Evolutionary conservation across 164 flowering plant species (phyloP), one percentile per base, ranked within the genome.

Genomic region (Litsea cubeba): DNA sequence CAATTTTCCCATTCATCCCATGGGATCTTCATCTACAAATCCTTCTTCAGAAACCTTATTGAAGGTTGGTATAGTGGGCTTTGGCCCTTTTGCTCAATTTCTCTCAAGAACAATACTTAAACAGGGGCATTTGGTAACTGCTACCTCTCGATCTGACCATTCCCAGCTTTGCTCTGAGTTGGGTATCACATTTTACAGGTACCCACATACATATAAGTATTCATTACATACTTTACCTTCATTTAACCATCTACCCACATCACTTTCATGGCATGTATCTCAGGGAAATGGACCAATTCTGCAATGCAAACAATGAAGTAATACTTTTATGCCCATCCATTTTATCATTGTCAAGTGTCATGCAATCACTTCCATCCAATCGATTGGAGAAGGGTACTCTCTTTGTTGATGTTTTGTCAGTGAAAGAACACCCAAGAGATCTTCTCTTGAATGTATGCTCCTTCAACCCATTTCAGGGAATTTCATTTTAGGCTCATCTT

Each of bases 321-420:
- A 77, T 92, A 26, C 46, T 92, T 50, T 80, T 92, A 10, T 82
- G 90, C 85, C 85, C 94, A 22, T 91, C 97, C 15, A 89, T 92
- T 17, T 26, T 89, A 25, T 91, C 97, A 20, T 70, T 84, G 0
- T 75, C 87, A 1, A 63, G 80, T 49, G 90, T 91, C 24, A 76
- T 89, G 8, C 71, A 72, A 12, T 75, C 89, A 0, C 66, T 89
- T 72, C 90, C 93, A 14, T 68, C 90, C 18, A 74, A 81, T 46
- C 46, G 65, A 2, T 73, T 89, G n/a, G 78, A 75, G 40, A 78
- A 75, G 12, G 81, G 79, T 0, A 77, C 89, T 0, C 88, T 92
- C 23, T 84, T 91, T 23, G 94, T 71, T 2, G 97, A 92, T 63
- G 96, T 92, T 1, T 89, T 91, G 30, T 92, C 97, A 0, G 95